Evolutionary conservation across 371 early-diverging fungal genomes (phyloP), one percentile per base, ranked within the genome.

Genomic region (Mucor piriformis): DNA sequence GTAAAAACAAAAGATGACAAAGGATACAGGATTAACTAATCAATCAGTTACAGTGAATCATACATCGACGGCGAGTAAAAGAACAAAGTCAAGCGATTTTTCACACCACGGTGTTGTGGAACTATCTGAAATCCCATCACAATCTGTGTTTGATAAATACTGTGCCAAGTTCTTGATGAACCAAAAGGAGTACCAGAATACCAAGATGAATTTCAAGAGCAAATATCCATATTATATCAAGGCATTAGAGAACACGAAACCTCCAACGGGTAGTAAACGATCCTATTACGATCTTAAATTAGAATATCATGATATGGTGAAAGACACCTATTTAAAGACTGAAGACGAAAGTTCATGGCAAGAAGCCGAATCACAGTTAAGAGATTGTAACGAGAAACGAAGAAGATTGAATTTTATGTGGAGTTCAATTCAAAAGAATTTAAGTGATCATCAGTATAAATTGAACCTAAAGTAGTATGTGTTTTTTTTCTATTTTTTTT

Each of bases 391-490:
- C 20, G 46, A 25, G 2, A 60, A 60, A 46, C 29, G 60, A 8
- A 34, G 60, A 53, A 10, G 60, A 27, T 29, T 60, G 13, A 60
- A 60, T 46, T 60, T 37, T 47, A 60, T 60, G 60, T 60, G 60
- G 60, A 47, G 25, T 6, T 53, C 54, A 0, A 60, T 60, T 25
- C 27, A 53, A 23, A 53, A 60, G 35, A 60, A 53, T 20, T 5
- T 52, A 1, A 44, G 29, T 21, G 38, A 60, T 1, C 47, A 53
- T 32, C 46, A 48, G 1, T 60, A 53, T 38, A 25, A 35, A 24
- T 24, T 46, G 18, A 46, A 46, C 24, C 24, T 27, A 44, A 42
- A 54, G 6, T 25, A 38, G 3, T 3, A 7, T 38, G 6, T 38
- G 6, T 29, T 29, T 29, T 29, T 29, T 29, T 29, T 29, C 7